A percentile compares a stretch with the other conserved stretches of the same genome.
Evolutionary conservation across 2,329 filamentous ascomycete genomes (phyloP).

Genomic region (Daldinia sp.): DNA sequence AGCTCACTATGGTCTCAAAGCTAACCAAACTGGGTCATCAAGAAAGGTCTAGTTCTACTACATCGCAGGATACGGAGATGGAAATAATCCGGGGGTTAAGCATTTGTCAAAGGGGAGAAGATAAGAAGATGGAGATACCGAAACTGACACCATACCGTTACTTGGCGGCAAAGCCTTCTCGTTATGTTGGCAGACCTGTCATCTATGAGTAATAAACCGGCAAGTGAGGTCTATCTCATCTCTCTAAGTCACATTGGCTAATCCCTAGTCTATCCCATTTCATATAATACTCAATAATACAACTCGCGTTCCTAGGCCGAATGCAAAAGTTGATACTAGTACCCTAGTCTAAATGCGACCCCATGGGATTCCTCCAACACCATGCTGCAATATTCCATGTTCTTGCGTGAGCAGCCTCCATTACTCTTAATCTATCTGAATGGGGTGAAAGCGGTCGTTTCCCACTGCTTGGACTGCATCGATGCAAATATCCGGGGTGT

Average conservation of each 20-base stretch:
- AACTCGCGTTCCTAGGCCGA: neutral
- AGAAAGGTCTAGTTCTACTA: conserved; percentile 1
- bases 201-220: neutral
- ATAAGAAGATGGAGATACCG: neutral
- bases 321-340: neutral
- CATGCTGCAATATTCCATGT: neutral
- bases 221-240: conserved; percentile 6
- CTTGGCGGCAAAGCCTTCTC: neutral
- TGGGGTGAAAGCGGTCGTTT: conserved; percentile 14
- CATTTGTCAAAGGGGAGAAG: neutral
- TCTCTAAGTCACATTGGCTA: neutral
- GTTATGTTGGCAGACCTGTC: neutral
- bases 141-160: neutral
- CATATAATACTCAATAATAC: neutral
- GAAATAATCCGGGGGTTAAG: neutral
- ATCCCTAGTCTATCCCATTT: conserved; percentile 5
- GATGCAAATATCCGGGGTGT: conserved; percentile 22
- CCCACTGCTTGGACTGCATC: conserved; percentile 25
- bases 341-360: neutral
- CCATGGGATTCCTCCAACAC: neutral
- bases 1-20: neutral
- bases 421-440: conserved; percentile 29
- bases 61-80: neutral
- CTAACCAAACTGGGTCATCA: conserved; percentile 1
- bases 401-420: neutral